Evolutionary conservation across 768 basidiomycete genomes (phyloP), one percentile per base, ranked within the genome.

Genomic region (Galerina marginata): DNA sequence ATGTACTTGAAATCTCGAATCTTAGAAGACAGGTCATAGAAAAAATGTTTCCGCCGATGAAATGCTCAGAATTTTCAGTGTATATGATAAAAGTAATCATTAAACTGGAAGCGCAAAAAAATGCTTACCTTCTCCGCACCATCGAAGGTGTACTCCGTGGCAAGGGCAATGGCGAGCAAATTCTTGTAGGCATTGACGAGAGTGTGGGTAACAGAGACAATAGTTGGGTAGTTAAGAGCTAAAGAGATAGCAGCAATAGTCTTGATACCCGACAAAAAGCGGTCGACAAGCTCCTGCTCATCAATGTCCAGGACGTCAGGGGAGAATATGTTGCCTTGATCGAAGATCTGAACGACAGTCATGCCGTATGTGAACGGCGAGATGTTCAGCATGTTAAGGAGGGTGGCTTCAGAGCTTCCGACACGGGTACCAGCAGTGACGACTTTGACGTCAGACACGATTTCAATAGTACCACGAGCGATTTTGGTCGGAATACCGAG

Each of bases 141-240:
- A 72, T 96, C 93, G 77, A 98, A 98, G 55, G 89, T 86, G 87
- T 95, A 95, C 47, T 99, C 96, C 61, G 97, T 98, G 47, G 83
- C 88, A 59, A 98, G 78, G 44, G 94, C 89, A 67, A 99, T 77
- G 40, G 94, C 91, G 65, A 99, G 79, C 65, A 99, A 78, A 84
- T 99, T 99, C 89, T 99, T 99, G 92, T 98, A 99, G 45, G 95
- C 87, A 82, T 98, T 98, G 85, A 99, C 94, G 61, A 99, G 87
- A 33, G 94, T 92, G 86, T 99, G 97, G 46, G 85, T 78, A 66
- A 99, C 89, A 44, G 96, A 98, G 65, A 91, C 96, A 67, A 99
- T 78, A 55, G 97, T 99, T 48, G 97, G 97, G 85, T 96, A 96
- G 78, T 93, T 87, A 75, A 97, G 83, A 36, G 96, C 96, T 72